phyloP scores from a whole-genome alignment of 768 basidiomycete genomes.

The Rhizopogon sp. region DNA sequence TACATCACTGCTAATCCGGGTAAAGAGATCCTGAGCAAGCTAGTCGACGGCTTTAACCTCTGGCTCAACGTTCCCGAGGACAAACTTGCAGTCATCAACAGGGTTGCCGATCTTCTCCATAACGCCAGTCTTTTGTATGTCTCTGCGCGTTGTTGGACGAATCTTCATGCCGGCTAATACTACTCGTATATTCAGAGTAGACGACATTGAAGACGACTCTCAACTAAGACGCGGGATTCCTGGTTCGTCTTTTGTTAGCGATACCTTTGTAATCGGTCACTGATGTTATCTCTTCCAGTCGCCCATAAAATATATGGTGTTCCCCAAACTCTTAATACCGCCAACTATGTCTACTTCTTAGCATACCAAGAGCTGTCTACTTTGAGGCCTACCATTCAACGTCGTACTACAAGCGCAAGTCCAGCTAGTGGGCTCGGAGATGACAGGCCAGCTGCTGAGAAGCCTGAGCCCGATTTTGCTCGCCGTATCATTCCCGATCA shows the following conservation, averaged over 20 bases:
- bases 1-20: conserved; percentile 81
- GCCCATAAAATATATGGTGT: conserved; percentile 93
- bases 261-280: background rate
- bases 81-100: conserved; percentile 63
- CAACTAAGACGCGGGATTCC: conserved; percentile 78
- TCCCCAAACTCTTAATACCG: conserved; percentile 90
- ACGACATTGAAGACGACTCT: conserved; percentile 89
- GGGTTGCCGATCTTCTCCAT: conserved; percentile 85
- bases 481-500: conserved; percentile 25
- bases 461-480: background rate
- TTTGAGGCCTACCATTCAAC: background rate
- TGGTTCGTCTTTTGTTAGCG: conserved; percentile 32
- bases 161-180: background rate
- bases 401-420: background rate
- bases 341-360: conserved; percentile 91
- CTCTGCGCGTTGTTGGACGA: background rate
- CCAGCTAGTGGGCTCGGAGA: background rate
- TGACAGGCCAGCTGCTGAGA: background rate
- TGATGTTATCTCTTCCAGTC: conserved; percentile 37
- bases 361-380: conserved; percentile 75
- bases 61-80: conserved; percentile 80
- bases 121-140: conserved; percentile 82
- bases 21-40: conserved; percentile 78
- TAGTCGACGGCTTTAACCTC: conserved; percentile 85
- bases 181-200: conserved; percentile 47